A percentile compares a stretch with the other conserved stretches of the same genome.
Evolutionary conservation across 306 rosid species (phyloP).

Genomic region (Quercus bicolor): DNA sequence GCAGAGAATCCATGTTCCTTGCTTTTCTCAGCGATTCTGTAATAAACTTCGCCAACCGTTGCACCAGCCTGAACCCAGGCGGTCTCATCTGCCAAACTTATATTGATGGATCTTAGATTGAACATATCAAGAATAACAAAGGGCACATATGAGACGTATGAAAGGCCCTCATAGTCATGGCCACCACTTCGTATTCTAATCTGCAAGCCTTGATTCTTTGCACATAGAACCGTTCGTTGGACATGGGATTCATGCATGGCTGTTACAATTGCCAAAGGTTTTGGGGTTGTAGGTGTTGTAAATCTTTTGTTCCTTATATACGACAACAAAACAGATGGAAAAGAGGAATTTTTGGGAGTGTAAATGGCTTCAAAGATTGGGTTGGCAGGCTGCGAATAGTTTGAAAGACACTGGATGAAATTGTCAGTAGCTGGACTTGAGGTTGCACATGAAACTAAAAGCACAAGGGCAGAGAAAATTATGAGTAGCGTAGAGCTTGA

Average conservation of each 20-base stretch:
- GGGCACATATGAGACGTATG: constrained; percentile 18
- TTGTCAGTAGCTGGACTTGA: not conserved
- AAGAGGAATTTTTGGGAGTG: constrained; percentile 17
- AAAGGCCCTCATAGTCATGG: constrained; percentile 39
- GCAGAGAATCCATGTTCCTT: constrained; percentile 26
- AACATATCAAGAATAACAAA: constrained; percentile 35
- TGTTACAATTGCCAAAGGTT: constrained; percentile 23
- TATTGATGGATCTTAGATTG: constrained; percentile 21
- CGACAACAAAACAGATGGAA: not conserved
- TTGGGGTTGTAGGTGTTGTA: constrained; percentile 18
- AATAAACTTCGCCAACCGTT: constrained; percentile 33
- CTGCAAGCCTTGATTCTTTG: constrained; percentile 3
- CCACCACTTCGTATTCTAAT: constrained; percentile 40
- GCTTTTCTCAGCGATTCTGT: constrained; percentile 14
- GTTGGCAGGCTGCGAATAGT: not conserved
- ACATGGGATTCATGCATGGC: constrained; percentile 20
- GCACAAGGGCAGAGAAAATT: not conserved
- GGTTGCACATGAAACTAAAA: not conserved
- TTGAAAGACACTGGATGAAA: constrained; percentile 11
- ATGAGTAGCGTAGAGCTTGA: not conserved
- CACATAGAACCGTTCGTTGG: constrained; percentile 20
- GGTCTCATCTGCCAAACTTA: not conserved
- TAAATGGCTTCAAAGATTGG: constrained; percentile 19
- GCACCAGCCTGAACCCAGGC: constrained; percentile 39
- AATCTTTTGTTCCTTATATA: constrained; percentile 24